Evolutionary conservation across 164 flowering plant species (phyloP), one percentile per base, ranked within the genome.

Genomic region (Cinnamomum chago): DNA sequence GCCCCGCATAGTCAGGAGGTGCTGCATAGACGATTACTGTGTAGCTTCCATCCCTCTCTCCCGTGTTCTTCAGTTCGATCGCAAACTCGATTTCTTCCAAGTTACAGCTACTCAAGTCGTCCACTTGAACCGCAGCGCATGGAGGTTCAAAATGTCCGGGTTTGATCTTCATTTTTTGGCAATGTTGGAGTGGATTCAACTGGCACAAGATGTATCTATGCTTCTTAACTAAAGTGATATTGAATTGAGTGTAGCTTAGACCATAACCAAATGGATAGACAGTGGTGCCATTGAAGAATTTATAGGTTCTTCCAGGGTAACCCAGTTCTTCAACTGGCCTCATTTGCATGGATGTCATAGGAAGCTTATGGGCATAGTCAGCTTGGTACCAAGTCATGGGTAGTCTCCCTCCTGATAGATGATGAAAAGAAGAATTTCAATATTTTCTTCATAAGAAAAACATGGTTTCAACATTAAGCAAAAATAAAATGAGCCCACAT

Each of bases 371-470:
- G n/a, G 90, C 68, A 55, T 88, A 93, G 40, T 77, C 80, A 60
- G 86, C 82, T 30, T 87, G 88, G 74, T 92, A 92, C 98, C 98
- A 92, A 73, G 97, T 93, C 84, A 88, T 81, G 0, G 97, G 97
- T 40, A 92, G 72, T 73, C 83, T 86, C 47, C 95, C 97, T 9
- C 92, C 95, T 89, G 50, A 64, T 58, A 55, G 3, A 67, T 22
- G 10, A 83, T 85, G 20, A 89, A 52, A 15, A 3, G 20, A 4
- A 72, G 60, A 2, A 65, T 22, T 30, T 24, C 35, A n/a, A 47
- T 65, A 15, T 4, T 55, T 55, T 55, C 60, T 15, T 3, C 40
- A 40, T 17, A 11, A 30, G 14, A 20, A 14, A 68, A 40, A 30
- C 20, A 35, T 67, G n/a, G 14, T 24, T 5, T 13, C 14, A 24